Conservation (phyloP, 2,329 filamentous ascomycete genomes). For the Aspergillus awamori region DNA sequence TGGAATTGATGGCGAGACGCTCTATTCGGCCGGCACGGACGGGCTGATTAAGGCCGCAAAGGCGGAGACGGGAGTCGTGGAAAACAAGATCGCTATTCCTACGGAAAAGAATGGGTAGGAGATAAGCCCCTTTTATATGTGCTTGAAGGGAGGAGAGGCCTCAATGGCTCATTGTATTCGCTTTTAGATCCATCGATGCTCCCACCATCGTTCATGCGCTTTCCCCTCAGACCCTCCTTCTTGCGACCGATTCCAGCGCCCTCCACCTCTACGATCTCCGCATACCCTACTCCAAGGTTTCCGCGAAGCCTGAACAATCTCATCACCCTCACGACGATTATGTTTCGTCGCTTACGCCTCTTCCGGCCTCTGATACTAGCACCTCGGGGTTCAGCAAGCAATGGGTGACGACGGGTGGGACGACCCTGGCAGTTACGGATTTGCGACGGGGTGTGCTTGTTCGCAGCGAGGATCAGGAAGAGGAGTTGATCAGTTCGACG, state of each 20-base stretch:
- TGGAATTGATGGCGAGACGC: constrained; percentile 72
- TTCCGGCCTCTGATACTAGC: constrained; percentile 77
- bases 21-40: constrained; percentile 64
- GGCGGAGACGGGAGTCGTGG: constrained; percentile 65
- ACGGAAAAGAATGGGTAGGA: constrained; percentile 45
- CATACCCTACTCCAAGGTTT: constrained; percentile 56
- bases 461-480: constrained; percentile 91
- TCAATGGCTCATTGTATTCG: constrained; percentile 8
- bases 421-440: constrained; percentile 87
- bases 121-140: neutral
- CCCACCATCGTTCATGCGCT: constrained; percentile 81
- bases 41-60: constrained; percentile 65
- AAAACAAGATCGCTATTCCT: constrained; percentile 81
- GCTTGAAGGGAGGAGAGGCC: neutral
- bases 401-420: constrained; percentile 91
- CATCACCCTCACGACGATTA: constrained; percentile 91
- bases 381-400: constrained; percentile 91
- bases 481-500: constrained; percentile 80
- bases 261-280: constrained; percentile 87
- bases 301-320: constrained; percentile 71
- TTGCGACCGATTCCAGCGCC: constrained; percentile 87
- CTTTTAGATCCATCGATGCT: constrained; percentile 59
- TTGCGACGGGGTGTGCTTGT: constrained; percentile 82
- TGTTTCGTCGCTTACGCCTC: constrained; percentile 80
- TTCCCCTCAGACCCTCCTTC: constrained; percentile 82